A percentile compares a stretch with the other conserved stretches of the same genome.
Conservation (phyloP, 805 yeast genomes). For the Candida suzukii region DNA sequence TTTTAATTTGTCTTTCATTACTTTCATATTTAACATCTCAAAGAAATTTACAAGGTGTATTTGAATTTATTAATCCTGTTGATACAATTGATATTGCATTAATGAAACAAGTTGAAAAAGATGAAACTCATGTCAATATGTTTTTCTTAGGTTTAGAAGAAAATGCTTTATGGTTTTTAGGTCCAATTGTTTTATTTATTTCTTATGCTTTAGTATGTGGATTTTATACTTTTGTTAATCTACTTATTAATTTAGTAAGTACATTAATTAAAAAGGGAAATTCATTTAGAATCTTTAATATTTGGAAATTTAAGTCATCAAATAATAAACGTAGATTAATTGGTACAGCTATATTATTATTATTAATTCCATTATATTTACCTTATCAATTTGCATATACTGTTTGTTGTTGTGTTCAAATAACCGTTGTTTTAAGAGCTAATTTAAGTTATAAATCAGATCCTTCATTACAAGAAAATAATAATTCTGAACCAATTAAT, state of each 20-base stretch:
- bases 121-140: conserved; percentile 38
- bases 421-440: conserved; percentile 37
- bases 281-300: not conserved
- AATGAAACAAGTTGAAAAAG: conserved; percentile 29
- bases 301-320: not conserved
- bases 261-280: not conserved
- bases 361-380: conserved; percentile 50
- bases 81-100: conserved; percentile 35
- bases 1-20: conserved; percentile 21
- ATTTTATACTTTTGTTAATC: conserved; percentile 18
- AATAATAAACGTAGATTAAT: conserved; percentile 21
- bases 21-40: conserved; percentile 33
- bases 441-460: not conserved
- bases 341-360: conserved; percentile 31
- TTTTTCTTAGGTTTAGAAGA: conserved; percentile 66
- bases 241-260: not conserved
- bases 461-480: not conserved
- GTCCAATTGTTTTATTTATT: conserved; percentile 45
- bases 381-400: conserved; percentile 80
- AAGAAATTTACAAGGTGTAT: conserved; percentile 28
- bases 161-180: conserved; percentile 45
- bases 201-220: conserved; percentile 36
- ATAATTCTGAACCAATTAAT: too few relatives aligned
- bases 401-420: conserved; percentile 53
- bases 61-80: conserved; percentile 46